A percentile compares a stretch with the other conserved stretches of the same genome.
Conservation (phyloP, 1,139 yeast genomes). For the Candida anutae region DNA sequence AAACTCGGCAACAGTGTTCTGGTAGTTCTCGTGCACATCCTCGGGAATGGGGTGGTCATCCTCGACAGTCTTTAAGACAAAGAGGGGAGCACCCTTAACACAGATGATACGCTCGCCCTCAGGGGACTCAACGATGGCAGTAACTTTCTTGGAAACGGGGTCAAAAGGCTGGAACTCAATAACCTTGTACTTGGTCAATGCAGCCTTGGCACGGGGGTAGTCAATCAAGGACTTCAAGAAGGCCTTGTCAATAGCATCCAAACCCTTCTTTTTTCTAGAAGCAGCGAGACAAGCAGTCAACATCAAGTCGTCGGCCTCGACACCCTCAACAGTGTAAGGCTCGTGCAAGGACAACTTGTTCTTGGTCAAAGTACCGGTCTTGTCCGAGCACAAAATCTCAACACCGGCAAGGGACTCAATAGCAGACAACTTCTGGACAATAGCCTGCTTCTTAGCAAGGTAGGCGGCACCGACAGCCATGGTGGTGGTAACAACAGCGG, state of each 20-base stretch:
- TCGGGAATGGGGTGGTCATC: constrained; percentile 96
- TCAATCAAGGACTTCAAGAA: constrained; percentile 82
- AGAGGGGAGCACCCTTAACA: constrained; percentile 97
- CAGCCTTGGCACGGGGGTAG: constrained; percentile 93
- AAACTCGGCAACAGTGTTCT: constrained; percentile 94
- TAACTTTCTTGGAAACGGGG: constrained; percentile 95
- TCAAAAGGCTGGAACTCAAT: constrained; percentile 95
- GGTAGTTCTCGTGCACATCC: constrained; percentile 90
- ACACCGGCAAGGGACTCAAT: constrained; percentile 99
- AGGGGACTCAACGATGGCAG: constrained; percentile 90
- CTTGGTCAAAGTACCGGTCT: constrained; percentile 98
- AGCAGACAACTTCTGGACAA: constrained; percentile 96
- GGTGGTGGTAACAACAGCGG: constrained; percentile 98
- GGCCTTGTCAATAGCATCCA: constrained; percentile 96
- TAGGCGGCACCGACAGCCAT: constrained; percentile 99
- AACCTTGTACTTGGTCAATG: constrained; percentile 92
- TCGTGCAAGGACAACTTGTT: constrained; percentile 94
- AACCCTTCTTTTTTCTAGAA: constrained; percentile 97
- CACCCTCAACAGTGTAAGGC: constrained; percentile 99
- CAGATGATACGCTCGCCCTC: constrained; percentile 94
- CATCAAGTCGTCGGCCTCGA: constrained; percentile 94
- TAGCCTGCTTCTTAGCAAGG: constrained; percentile 97
- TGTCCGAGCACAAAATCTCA: constrained; percentile 97
- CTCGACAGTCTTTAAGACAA: constrained; percentile 91
- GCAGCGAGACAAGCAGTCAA: constrained; percentile 98